Percentiles rank a stretch among this genome's conserved stretches.
These are phyloP conservation scores for Mrakia hoshinonis DNA, from an alignment of 768 basidiomycete genomes.

Conservation along the genomic window DNA sequence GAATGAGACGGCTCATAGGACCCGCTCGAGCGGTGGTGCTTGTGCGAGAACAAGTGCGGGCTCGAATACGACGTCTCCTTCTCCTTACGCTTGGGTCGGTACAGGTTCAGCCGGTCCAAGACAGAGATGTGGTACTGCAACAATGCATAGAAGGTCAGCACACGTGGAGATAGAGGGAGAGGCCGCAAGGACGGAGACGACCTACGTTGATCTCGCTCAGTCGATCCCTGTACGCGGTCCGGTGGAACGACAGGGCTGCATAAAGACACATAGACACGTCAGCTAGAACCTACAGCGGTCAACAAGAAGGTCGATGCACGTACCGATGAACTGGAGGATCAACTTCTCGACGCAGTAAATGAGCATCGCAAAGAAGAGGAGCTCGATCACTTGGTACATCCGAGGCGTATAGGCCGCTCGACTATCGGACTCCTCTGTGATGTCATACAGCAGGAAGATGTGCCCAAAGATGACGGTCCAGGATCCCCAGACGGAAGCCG, in stretches of 20 bases:
- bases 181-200: too few species aligned
- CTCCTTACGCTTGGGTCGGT: slow-evolving; percentile 14
- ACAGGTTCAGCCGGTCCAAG: slow-evolving; percentile 24
- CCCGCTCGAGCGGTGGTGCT: not conserved
- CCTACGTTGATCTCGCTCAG: slow-evolving; percentile 47
- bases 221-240: slow-evolving; percentile 64
- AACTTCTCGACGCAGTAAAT: slow-evolving; percentile 58
- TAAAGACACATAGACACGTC: too few species aligned
- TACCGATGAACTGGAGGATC: slow-evolving; percentile 56
- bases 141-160: not conserved
- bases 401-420: slow-evolving; percentile 53
- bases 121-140: slow-evolving; percentile 16
- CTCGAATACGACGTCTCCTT: not conserved
- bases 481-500: slow-evolving; percentile 57
- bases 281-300: too few species aligned
- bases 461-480: slow-evolving; percentile 66
- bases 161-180: not conserved
- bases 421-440: slow-evolving; percentile 43
- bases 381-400: slow-evolving; percentile 51
- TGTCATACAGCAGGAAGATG: slow-evolving; percentile 55
- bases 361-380: slow-evolving; percentile 65
- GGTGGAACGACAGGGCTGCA: slow-evolving; percentile 59
- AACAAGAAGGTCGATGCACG: too few species aligned
- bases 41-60: not conserved
- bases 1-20: not conserved